Evolutionary conservation across 2,329 filamentous ascomycete genomes (phyloP), one percentile per base, ranked within the genome.

Genomic region (Cercospora sp.): DNA sequence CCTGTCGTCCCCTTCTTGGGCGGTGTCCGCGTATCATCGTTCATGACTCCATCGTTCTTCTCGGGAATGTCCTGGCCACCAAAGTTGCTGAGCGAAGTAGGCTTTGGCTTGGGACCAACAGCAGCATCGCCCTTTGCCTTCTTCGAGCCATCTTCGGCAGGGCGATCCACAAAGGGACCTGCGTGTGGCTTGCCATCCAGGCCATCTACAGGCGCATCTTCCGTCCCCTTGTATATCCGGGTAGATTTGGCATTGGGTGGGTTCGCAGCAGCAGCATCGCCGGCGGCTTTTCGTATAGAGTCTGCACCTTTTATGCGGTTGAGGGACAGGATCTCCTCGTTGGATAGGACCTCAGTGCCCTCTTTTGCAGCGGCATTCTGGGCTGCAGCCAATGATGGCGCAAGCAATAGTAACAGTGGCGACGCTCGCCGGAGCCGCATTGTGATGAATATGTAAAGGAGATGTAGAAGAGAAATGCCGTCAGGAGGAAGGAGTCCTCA

Each of bases 141-240:
- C 67, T 72, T 72, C 18, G 66, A 63, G 10, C 63, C 64, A 55
- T 73, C 64, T 26, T 78, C 77, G 6, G 77, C 74, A 9, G 78
- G 77, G 55, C 79, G 86, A 69, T 89, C 88, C 66, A 94, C 89
- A 76, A 87, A 89, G 1, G 95, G 95, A 1, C 95, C 95, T 20
- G 90, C 88, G 77, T 97, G 94, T 58, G 95, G 95, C 81, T 94
- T 95, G 59, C 95, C 95, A 81, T 98, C 95, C 75, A 91, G 90
- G 57, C 94, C 94, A 78, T 98, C 95, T 20, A 97, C 90, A 0
- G 94, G 94, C 65, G 91, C 92, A 82, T 95, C 90, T 78, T 93
- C 93, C 62, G 88, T 89, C 63, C 87, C 88, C 28, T 77, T 70
- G 36, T 77, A 78, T 45, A 72, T 71, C 68, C 81, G 79, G 10